phyloP scores from a whole-genome alignment of 2,329 filamentous ascomycete species.

The Penicillium sp. region DNA sequence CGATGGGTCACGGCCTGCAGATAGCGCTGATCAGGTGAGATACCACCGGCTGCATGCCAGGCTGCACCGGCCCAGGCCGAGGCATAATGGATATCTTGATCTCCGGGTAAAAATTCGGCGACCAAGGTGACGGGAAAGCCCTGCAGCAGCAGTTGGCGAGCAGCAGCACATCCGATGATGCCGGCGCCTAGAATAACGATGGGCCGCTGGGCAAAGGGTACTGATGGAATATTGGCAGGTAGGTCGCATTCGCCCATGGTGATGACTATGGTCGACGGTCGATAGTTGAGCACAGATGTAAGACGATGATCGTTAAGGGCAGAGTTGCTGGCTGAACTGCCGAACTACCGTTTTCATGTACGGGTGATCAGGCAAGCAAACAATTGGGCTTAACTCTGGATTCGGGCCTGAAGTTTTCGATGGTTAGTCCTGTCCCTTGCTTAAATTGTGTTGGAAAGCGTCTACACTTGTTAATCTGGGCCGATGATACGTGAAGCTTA shows the following conservation, averaged over 20 bases:
- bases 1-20: constrained; percentile 39
- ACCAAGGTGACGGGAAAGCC: constrained; percentile 40
- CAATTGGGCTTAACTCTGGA: neutral
- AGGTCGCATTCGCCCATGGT: constrained; percentile 23
- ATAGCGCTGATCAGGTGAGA: constrained; percentile 37
- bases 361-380: neutral
- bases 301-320: neutral
- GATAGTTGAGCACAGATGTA: neutral
- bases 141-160: constrained; percentile 36
- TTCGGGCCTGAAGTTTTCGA: no score
- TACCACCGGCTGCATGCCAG: constrained; percentile 42
- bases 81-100: constrained; percentile 39
- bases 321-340: neutral
- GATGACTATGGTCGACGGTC: neutral
- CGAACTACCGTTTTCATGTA: neutral
- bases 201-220: constrained; percentile 37
- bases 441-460: no score
- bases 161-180: constrained; percentile 43
- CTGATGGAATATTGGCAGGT: constrained; percentile 22
- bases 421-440: no score
- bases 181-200: constrained; percentile 42
- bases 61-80: constrained; percentile 44
- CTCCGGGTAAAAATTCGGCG: constrained; percentile 40
- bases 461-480: no score
- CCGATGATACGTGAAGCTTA: neutral